phyloP scores from a whole-genome alignment of 306 rosid genomes.

The Argentina anserina region DNA sequence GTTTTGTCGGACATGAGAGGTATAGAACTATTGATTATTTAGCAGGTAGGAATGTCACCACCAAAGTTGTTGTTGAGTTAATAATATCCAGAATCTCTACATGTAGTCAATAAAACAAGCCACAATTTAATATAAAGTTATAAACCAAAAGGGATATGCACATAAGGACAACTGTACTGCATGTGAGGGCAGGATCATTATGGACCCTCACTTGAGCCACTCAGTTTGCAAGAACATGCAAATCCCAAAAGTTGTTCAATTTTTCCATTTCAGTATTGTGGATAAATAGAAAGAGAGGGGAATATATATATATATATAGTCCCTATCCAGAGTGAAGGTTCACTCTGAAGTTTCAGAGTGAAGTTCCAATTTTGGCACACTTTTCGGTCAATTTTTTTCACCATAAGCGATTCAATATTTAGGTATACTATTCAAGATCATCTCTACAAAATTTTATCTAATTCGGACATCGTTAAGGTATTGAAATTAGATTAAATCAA shows the following conservation, averaged over 20 bases:
- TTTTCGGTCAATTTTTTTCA: too few relatives aligned
- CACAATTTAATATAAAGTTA: neutral
- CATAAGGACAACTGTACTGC: conserved; percentile 3
- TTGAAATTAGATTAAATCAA: too few relatives aligned
- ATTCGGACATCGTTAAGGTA: too few relatives aligned
- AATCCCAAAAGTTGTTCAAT: neutral
- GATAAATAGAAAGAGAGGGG: neutral
- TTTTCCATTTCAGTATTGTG: neutral
- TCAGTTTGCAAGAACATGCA: conserved; percentile 27
- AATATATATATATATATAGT: too few relatives aligned
- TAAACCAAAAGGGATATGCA: conserved; percentile 8
- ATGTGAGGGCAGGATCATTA: conserved; percentile 23
- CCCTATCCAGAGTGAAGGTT: too few relatives aligned
- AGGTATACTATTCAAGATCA: too few relatives aligned
- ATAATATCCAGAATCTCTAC: neutral
- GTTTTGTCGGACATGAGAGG: neutral
- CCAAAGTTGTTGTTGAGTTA: neutral
- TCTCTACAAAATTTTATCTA: too few relatives aligned
- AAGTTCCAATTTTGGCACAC: too few relatives aligned
- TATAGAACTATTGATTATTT: neutral
- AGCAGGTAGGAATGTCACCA: conserved; percentile 1
- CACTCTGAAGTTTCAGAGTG: too few relatives aligned
- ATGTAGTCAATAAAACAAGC: conserved; percentile 12
- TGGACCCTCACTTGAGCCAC: conserved; percentile 25
- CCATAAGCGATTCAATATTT: too few relatives aligned